Base-by-base conservation (phyloP, 352 stramenopile species). In the Globisporangium echinulatum region DNA sequence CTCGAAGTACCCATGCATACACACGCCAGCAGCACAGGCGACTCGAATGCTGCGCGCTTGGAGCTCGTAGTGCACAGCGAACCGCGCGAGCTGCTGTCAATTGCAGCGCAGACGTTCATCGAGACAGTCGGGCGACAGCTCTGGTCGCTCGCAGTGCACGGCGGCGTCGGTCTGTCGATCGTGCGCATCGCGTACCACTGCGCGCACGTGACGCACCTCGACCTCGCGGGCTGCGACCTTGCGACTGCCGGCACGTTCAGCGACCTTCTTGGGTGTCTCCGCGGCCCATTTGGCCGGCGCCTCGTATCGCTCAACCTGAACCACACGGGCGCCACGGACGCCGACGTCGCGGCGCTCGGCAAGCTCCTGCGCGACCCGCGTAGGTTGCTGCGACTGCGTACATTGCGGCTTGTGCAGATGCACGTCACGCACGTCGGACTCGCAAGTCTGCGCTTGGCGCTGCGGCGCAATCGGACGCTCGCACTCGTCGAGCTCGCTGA, bases 241-340 rank as follows among this genome's bases (percentile, higher is more conserved):
- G n/a, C 15, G 47, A 25, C 7, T 25, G 47, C 19, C n/a, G 40
- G 40, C 11, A 13, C n/a, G 14, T 51, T 51, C n/a, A 5, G 15
- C 47, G 47, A 51, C 47, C 47, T 51, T 7, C 47, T 51, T 14
- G 47, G n/a, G 15, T 51, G 47, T 51, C 47, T 51, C 47, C 13
- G 19, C n/a, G 47, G 47, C 47, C 47, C 11, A 9, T 51, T 51
- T 51, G 47, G 47, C n/a, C 15, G 19, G 13, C 47, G 47, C 7
- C 15, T 51, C 47, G 47, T 36, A 10, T 17, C 47, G 47, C 47
- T 51, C 47, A 51, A 51, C 47, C 47, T 51, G 47, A 51, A 51
- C 47, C 47, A 25, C 47, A 51, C 47, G n/a, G 47, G 47, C 3
- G 15, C n/a, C 47, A 51, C 47, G 15, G n/a, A 17, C 19, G 47